Evolutionary conservation across 495 filamentous ascomycete species (phyloP), one percentile per base, ranked within the genome.

Genomic region (Astrothelium macrocarpum): DNA sequence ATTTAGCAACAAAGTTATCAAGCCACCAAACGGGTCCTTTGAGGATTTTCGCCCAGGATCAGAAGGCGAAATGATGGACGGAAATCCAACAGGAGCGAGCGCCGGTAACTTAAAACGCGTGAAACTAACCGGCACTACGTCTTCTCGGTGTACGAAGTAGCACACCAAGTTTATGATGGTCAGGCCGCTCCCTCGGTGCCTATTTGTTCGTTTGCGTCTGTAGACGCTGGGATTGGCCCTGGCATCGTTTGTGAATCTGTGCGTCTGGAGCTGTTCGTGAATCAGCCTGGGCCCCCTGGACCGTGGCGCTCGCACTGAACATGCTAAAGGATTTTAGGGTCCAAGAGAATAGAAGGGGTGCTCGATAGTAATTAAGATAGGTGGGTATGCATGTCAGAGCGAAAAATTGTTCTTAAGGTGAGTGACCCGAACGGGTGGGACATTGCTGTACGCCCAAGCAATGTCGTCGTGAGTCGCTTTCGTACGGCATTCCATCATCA

Each of bases 321-420:
- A 9, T 9, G n/a, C 23, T 20, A 20, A 25, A 56, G 23, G 49
- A 56, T 28, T 29, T 56, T 20, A 49, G 11, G 45, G 12, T 12
- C 45, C n/a, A 12, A 12, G 10, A 49, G 25, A 2, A 12, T 10
- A 56, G 49, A 56, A 20, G 9, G 49, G 5, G 34, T 5, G 34
- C 14, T 39, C 5, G 34, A 39, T 39, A 39, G 5, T 39, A 5
- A 5, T 39, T 39, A 39, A 39, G 34, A 14, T 39, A 14, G 34
- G 34, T 39, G 5, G 14, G 34, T 14, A 5, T 14, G 34, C 5
- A 39, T 39, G 34, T n/a, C n/a, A n/a, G n/a, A n/a, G n/a, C n/a
- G 45, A 49, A 42, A 10, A n/a, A 49, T 20, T n/a, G n/a, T 49
- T 49, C 45, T 49, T 49, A 49, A 49, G 45, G 45, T 49, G n/a